Base-by-base conservation (phyloP, 2,329 filamentous ascomycete species). In the Microdochium nivale region DNA sequence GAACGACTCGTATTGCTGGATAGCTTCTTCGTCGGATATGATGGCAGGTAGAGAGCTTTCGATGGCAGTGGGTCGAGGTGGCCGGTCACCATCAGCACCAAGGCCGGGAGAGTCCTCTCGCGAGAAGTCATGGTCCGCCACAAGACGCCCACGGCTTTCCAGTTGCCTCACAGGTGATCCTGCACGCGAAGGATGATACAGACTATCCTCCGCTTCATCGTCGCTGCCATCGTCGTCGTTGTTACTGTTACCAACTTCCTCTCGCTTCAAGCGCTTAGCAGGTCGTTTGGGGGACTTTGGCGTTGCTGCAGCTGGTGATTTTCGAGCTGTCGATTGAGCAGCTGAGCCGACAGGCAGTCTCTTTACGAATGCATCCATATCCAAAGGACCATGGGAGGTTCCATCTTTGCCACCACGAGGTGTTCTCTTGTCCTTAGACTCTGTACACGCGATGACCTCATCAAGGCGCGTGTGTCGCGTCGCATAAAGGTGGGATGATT, bases 1-100 rank as follows among this genome's bases (percentile, higher is more conserved):
- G 56, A 84, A 83, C 2, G 76, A 74, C 67, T 95, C 88, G 61
- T 96, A 96, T 56, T 88, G 82, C 55, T 87, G 78, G 53, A 95
- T 88, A 2, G 89, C 87, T 53, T 87, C 78, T 58, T 84, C 76
- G 56, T 87, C 84, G 2, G 79, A 79, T 56, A 80, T 73, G 2
- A 92, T 73, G 0, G 77, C 74, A 14, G 88, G 88, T 5, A 95
- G 70, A 5, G 84, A 84, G 55, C 76, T 83, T 60, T 90, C 87
- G 47, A 91, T 72, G 51, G 87, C 84, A 13, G 87, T 90, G 57
- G 77, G 66, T 50, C 63, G 53, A 44, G 63, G 51, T 2, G 54
- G 53, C 2, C 58, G 51, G 33, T 58, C 62, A n/a, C 65, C 55
- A 50, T 61, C 72, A n/a, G 70, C 59, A 3, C 65, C 68, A 1